Conservation (phyloP, 306 rosid species). For the Prunus armeniaca region DNA sequence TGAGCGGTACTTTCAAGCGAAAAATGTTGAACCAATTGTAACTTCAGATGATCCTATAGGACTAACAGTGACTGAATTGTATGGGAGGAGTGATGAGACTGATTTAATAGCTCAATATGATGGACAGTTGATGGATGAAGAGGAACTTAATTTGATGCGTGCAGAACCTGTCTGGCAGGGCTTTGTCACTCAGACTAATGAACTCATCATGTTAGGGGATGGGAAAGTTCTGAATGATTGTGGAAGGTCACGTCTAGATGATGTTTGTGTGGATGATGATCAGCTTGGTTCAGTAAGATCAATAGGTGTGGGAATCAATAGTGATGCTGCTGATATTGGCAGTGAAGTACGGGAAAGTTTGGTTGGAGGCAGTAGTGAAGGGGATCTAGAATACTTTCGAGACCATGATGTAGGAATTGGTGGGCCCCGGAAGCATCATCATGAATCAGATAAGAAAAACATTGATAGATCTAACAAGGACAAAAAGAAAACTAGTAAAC, state of each 20-base stretch:
- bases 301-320: slow-evolving; percentile 93
- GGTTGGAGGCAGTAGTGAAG: slow-evolving; percentile 81
- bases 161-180: slow-evolving; percentile 96
- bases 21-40: slow-evolving; percentile 64
- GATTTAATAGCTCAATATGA: slow-evolving; percentile 84
- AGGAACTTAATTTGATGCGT: slow-evolving; percentile 79
- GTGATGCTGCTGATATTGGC: slow-evolving; percentile 87
- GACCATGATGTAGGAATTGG: slow-evolving; percentile 60
- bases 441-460: slow-evolving; percentile 47
- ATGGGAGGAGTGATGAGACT: slow-evolving; percentile 59
- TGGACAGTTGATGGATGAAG: slow-evolving; percentile 87
- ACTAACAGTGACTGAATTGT: slow-evolving; percentile 61
- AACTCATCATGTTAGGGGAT: slow-evolving; percentile 71
- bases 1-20: slow-evolving; percentile 74
- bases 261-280: slow-evolving; percentile 73
- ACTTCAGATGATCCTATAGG: slow-evolving; percentile 71
- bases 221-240: slow-evolving; percentile 56
- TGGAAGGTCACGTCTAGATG: slow-evolving; percentile 60
- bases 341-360: slow-evolving; percentile 91
- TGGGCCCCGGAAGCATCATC: slow-evolving; percentile 51
- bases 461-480: slow-evolving; percentile 43
- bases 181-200: slow-evolving; percentile 81
- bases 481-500: slow-evolving; percentile 48
- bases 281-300: slow-evolving; percentile 93
- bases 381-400: slow-evolving; percentile 67